Evolutionary conservation across 2,329 filamentous ascomycete species (phyloP), one percentile per base, ranked within the genome.

Genomic region (Xylaria sp.): DNA sequence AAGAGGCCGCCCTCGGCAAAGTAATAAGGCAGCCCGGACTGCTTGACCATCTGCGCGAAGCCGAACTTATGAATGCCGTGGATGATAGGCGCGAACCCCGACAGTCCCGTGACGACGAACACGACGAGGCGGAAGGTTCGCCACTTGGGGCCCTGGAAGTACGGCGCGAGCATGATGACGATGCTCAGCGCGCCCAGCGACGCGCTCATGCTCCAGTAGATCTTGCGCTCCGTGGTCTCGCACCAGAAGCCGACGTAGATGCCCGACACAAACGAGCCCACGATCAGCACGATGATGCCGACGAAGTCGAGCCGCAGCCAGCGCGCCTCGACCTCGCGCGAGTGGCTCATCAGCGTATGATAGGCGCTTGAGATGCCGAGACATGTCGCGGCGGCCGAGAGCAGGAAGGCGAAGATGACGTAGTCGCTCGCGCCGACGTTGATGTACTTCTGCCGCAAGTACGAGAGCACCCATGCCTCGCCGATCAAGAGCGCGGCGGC

Each of bases 281-380:
- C 87, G 60, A 92, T 92, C 70, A 92, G 80, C 28, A 87, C 83
- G 20, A 92, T 88, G 71, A 92, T 92, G 1, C 91, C 91, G 18
- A 91, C 83, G 75, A 92, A 91, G 76, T 93, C 91, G 57, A 92
- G 80, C 61, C 90, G 85, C 75, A 92, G 91, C 43, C 89, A 90
- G 71, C 90, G 85, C 49, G 84, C 83, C 15, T 87, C 86, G 6
- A 91, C 87, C 4, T 80, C 76, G 3, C 85, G 85, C 1, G 89
- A 91, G 76, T 92, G 90, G 69, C 91, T 91, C 48, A 85, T 87
- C 39, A 92, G 86, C 8, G 89, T 87, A 75, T 93, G 91, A 75
- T 88, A 93, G 8, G 85, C 86, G 18, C 89, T 84, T 20, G 85
- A 87, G 78, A 87, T 83, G 7, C 84, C 82, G 46, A 88, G 79